A percentile compares a stretch with the other conserved stretches of the same genome.
phyloP scores from a whole-genome alignment of 2,329 filamentous ascomycete species.

The Trichoderma lentiforme region DNA sequence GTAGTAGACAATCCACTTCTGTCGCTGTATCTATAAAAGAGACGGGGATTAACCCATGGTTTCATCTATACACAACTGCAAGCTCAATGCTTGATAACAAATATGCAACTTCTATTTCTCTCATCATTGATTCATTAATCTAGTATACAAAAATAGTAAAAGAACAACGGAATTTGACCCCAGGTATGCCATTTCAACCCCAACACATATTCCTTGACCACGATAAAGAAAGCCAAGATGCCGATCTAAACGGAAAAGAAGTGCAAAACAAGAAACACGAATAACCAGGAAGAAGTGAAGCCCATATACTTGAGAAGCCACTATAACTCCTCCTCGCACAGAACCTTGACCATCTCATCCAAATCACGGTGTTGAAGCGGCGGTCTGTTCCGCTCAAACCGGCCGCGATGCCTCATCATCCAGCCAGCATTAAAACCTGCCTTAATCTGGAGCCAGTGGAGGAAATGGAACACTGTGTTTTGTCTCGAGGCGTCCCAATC shows the following conservation, averaged over 20 bases:
- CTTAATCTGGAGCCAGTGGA: not conserved
- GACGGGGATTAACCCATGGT: not conserved
- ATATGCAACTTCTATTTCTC: not conserved
- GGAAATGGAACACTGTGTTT: not conserved
- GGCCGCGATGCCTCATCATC: not conserved
- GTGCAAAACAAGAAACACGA: not conserved
- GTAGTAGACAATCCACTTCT: not conserved
- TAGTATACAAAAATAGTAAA: not conserved
- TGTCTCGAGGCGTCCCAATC: not conserved
- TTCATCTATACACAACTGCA: not conserved
- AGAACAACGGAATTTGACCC: not conserved
- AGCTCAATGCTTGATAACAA: not conserved
- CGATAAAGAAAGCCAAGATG: not conserved
- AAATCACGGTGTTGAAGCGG: not conserved
- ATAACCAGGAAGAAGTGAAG: not conserved
- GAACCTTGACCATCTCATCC: not conserved
- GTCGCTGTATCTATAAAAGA: not conserved
- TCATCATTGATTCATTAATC: not conserved
- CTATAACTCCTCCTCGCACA: not conserved
- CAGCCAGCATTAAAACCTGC: not conserved
- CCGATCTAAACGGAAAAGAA: not conserved
- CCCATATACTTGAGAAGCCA: not conserved
- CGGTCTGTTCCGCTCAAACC: not conserved
- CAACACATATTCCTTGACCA: not conserved
- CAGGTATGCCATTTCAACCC: not conserved